Percentiles rank a stretch among this genome's conserved stretches.
These are phyloP conservation scores for Ramichloridium luteum DNA, from an alignment of 2,329 filamentous ascomycete genomes.

Conservation along the genomic window DNA sequence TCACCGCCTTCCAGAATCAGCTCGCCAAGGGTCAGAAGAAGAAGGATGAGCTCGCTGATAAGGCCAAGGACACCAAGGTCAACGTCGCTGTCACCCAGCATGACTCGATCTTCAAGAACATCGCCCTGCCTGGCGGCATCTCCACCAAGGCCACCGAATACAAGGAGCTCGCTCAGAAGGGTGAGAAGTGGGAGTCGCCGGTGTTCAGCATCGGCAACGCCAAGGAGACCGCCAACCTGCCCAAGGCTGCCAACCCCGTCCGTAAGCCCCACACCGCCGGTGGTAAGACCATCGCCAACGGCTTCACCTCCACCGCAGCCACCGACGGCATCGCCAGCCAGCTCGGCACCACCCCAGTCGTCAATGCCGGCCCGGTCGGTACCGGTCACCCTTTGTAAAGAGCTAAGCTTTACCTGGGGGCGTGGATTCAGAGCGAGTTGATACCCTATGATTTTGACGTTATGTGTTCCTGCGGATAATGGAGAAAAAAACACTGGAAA, in stretches of 20 bases:
- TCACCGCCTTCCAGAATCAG: conserved; percentile 60
- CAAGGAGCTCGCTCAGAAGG: conserved; percentile 73
- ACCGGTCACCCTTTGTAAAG: conserved; percentile 3
- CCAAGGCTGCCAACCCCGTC: conserved; percentile 40
- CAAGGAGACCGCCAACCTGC: conserved; percentile 58
- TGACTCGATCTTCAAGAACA: conserved; percentile 82
- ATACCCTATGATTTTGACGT: too few species aligned
- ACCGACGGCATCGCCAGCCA: conserved; percentile 29
- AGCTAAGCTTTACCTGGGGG: too few species aligned
- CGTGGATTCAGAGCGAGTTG: too few species aligned
- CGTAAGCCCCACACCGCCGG: conserved; percentile 46
- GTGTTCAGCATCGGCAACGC: conserved; percentile 81
- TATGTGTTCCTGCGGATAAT: background rate
- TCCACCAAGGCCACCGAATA: conserved; percentile 91
- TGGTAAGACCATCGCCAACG: background rate
- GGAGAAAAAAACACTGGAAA: background rate
- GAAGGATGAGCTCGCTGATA: conserved; percentile 43
- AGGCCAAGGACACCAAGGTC: conserved; percentile 54
- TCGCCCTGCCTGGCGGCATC: conserved; percentile 76
- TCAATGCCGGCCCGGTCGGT: conserved; percentile 10
- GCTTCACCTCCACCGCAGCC: conserved; percentile 13
- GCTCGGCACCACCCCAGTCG: conserved; percentile 30
- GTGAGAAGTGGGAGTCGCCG: conserved; percentile 87
- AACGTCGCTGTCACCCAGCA: conserved; percentile 78
- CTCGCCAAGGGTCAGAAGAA: conserved; percentile 67